Percentiles rank a stretch among this genome's conserved stretches.
phyloP scores from a whole-genome alignment of 139 green algal species.

The Dunaliella primolecta region DNA sequence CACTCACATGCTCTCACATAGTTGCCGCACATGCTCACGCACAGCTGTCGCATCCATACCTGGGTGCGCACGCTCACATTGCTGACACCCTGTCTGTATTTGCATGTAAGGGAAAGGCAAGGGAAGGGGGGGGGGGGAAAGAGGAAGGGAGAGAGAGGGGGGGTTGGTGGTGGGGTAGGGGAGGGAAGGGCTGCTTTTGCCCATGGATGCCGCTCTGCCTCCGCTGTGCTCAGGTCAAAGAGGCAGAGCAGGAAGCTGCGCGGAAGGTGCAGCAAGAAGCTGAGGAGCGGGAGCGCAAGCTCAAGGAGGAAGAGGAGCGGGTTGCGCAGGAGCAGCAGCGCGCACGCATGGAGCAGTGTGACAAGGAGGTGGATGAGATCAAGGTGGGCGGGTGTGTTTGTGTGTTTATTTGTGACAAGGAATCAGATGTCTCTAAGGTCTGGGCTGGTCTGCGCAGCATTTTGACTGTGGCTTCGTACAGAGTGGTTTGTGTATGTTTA shows the following conservation, averaged over 20 bases:
- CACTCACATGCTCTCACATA: too few relatives aligned
- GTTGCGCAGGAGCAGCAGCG: constrained; percentile 14
- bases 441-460: not conserved
- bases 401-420: not conserved
- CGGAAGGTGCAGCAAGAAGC: not conserved
- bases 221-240: constrained; percentile 6
- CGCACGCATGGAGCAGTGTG: constrained; percentile 23
- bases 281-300: constrained; percentile 9
- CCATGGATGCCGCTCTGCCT: too few relatives aligned
- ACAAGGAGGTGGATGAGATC: constrained; percentile 33
- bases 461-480: too few relatives aligned
- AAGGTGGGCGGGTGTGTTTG: constrained; percentile 8
- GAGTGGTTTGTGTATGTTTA: not conserved
- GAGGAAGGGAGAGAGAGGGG: not conserved
- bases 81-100: too few relatives aligned
- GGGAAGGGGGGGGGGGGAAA: too few relatives aligned
- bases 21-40: too few relatives aligned
- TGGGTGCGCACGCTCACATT: too few relatives aligned
- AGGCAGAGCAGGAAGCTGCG: constrained; percentile 11
- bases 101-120: too few relatives aligned
- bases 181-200: too few relatives aligned
- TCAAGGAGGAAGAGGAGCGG: constrained; percentile 14
- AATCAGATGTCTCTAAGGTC: not conserved
- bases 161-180: not conserved
- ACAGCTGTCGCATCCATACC: too few relatives aligned